Conservation (phyloP, 2,329 filamentous ascomycete species). For the Lasiodiplodia theobromae region DNA sequence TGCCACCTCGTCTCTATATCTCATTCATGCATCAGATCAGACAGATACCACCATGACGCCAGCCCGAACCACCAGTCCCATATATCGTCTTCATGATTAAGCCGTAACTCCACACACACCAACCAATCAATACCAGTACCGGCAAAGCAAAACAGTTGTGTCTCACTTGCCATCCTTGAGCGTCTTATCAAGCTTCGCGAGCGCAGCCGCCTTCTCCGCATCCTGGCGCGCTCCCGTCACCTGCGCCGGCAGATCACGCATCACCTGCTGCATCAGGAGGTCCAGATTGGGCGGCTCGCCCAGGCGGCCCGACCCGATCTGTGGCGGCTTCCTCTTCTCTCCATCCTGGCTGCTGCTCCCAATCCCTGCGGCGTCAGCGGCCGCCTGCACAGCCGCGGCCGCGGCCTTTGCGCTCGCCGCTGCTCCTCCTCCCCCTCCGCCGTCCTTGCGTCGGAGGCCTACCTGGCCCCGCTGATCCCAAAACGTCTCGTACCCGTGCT, state of each 20-base stretch:
- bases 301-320: conserved; percentile 39
- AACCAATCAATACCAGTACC: conserved; percentile 1
- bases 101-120: conserved; percentile 9
- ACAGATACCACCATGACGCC: conserved; percentile 23
- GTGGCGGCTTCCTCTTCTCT: conserved; percentile 34
- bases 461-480: conserved; percentile 58
- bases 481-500: conserved; percentile 59
- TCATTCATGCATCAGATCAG: conserved; percentile 11
- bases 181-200: conserved; percentile 54
- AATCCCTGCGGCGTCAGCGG: conserved; percentile 36
- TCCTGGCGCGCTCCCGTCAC: conserved; percentile 47
- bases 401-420: conserved; percentile 33
- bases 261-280: conserved; percentile 54
- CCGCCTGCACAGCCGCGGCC: conserved; percentile 37
- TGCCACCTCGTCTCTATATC: not conserved
- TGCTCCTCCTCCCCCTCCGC: conserved; percentile 8
- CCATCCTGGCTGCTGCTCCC: conserved; percentile 27
- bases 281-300: conserved; percentile 53
- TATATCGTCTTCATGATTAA: conserved; percentile 9
- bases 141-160: not conserved
- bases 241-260: conserved; percentile 53
- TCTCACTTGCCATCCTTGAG: conserved; percentile 36
- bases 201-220: conserved; percentile 53
- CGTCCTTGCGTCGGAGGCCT: conserved; percentile 53
- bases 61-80: conserved; percentile 23